Conservation (phyloP, 2,329 filamentous ascomycete species). For the Aaosphaeria pasadenensis region DNA sequence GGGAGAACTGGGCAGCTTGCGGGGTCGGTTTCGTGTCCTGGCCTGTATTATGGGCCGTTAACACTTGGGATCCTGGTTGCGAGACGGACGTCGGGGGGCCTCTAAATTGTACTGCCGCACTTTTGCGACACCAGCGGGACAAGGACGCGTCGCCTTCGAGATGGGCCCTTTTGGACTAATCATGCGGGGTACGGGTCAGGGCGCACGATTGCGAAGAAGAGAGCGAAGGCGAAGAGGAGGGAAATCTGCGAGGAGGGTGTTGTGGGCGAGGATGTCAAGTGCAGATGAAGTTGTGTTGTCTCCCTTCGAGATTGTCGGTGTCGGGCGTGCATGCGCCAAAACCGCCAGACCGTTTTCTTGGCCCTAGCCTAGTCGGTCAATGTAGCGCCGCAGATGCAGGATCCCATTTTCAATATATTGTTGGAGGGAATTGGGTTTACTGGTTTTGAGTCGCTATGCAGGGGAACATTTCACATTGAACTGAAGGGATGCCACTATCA, state of each 20-base stretch:
- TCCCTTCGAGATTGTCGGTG: no score
- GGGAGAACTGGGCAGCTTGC: slow-evolving; percentile 2
- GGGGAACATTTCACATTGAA: no score
- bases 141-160: slow-evolving; percentile 9
- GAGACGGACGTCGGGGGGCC: slow-evolving; percentile 7
- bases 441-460: no score
- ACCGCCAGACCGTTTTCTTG: no score
- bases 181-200: slow-evolving; percentile 48
- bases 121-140: slow-evolving; percentile 1
- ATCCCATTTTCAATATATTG: no score
- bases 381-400: no score
- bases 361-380: no score
- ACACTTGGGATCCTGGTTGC: slow-evolving; percentile 27
- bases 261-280: not conserved
- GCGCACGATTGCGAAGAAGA: slow-evolving; percentile 53
- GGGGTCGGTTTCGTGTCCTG: slow-evolving; percentile 7
- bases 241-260: not conserved
- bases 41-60: slow-evolving; percentile 17
- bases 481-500: no score
- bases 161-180: slow-evolving; percentile 1
- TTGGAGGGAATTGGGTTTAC: no score
- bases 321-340: no score
- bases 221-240: not conserved
- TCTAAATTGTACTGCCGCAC: slow-evolving; percentile 11
- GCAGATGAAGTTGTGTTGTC: not conserved